A percentile compares a stretch with the other conserved stretches of the same genome.
phyloP scores from a whole-genome alignment of 768 basidiomycete species.

The Lactifluus hygrophoroides region DNA sequence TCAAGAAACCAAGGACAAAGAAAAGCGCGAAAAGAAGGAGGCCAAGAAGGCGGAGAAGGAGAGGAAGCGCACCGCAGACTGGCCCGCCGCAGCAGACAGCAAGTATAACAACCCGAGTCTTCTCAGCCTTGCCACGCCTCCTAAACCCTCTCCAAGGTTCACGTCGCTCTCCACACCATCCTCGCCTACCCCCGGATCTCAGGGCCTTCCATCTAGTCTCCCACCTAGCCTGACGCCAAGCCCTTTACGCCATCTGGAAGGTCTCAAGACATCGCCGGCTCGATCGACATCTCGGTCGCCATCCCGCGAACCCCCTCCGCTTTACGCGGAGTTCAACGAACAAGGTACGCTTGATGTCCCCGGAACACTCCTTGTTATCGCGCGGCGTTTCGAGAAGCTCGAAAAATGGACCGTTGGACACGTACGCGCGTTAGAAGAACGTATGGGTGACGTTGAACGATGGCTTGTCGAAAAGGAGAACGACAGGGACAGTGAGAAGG shows the following conservation, averaged over 20 bases:
- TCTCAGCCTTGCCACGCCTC: slow-evolving; percentile 44
- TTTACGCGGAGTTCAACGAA: slow-evolving; percentile 68
- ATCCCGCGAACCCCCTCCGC: slow-evolving; percentile 52
- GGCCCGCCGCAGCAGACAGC: slow-evolving; percentile 44
- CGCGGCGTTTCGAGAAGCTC: slow-evolving; percentile 78
- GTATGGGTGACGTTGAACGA: slow-evolving; percentile 86
- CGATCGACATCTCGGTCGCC: slow-evolving; percentile 45
- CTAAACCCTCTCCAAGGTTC: slow-evolving; percentile 36
- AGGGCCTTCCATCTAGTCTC: slow-evolving; percentile 35
- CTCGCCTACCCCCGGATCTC: slow-evolving; percentile 57
- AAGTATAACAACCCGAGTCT: slow-evolving; percentile 54
- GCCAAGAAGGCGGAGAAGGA: slow-evolving; percentile 39
- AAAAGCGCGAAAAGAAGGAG: slow-evolving; percentile 39
- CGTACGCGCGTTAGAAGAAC: slow-evolving; percentile 80
- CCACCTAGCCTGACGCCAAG: slow-evolving; percentile 56
- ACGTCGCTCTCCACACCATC: slow-evolving; percentile 47
- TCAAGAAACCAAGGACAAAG: slow-evolving; percentile 58
- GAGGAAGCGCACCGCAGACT: slow-evolving; percentile 30
- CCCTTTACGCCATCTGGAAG: slow-evolving; percentile 46
- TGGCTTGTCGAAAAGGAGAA: slow-evolving; percentile 84
- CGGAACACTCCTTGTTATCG: slow-evolving; percentile 64
- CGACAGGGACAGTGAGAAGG: slow-evolving; percentile 37
- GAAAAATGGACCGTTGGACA: slow-evolving; percentile 88
- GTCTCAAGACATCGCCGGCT: slow-evolving; percentile 38
- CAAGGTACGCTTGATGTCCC: slow-evolving; percentile 70